phyloP scores from a whole-genome alignment of 2,329 filamentous ascomycete species.

The Ceratocystis diversiconidia region DNA sequence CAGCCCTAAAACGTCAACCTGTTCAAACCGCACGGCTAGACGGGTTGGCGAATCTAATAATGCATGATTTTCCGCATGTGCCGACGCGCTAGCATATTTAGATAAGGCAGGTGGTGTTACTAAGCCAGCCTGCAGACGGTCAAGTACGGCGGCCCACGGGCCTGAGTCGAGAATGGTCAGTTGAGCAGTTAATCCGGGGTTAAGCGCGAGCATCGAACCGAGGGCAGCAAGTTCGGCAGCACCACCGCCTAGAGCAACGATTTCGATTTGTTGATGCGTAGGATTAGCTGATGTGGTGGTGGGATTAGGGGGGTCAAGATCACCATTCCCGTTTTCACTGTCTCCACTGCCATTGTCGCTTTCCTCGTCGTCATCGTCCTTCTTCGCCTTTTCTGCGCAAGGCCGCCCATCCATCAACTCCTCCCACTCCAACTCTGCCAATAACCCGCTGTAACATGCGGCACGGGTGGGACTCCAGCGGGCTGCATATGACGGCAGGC shows the following conservation, averaged over 20 bases:
- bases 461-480: conserved; percentile 83
- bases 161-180: conserved; percentile 68
- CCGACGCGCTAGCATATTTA: conserved; percentile 37
- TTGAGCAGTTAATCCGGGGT: conserved; percentile 22
- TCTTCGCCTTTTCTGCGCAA: not conserved
- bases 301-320: not conserved
- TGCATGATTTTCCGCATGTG: conserved; percentile 31
- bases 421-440: conserved; percentile 23
- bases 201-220: conserved; percentile 29
- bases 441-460: conserved; percentile 58
- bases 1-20: conserved; percentile 21
- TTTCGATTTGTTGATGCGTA: conserved; percentile 22
- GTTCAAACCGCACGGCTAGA: conserved; percentile 31
- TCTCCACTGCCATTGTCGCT: conserved; percentile 1
- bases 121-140: conserved; percentile 42
- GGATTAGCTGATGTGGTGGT: not conserved
- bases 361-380: not conserved
- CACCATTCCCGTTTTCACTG: not conserved
- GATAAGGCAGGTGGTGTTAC: conserved; percentile 37
- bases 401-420: not conserved
- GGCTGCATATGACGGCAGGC: conserved; percentile 70
- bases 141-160: conserved; percentile 54
- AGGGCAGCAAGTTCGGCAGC: conserved; percentile 48
- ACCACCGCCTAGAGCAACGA: conserved; percentile 42
- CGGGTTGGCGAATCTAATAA: conserved; percentile 25